Evolutionary conservation across 2,329 filamentous ascomycete genomes (phyloP), one percentile per base, ranked within the genome.

Genomic region (Raffaelea deltoideospora): DNA sequence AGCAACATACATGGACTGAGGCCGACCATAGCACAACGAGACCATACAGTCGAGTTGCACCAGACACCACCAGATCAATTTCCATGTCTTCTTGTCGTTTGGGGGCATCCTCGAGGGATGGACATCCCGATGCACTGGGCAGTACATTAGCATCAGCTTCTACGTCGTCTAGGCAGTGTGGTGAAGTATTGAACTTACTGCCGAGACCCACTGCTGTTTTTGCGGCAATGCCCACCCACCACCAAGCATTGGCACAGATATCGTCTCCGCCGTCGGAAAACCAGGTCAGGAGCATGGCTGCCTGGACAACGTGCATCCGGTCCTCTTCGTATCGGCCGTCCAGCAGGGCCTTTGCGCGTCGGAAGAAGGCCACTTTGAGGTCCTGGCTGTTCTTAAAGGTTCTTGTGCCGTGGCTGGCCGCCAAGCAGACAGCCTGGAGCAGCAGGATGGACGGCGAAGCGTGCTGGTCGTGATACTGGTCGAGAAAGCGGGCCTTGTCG

Each of bases 361-460:
- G 34, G 27, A 37, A 37, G 27, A 37, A 37, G n/a, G 27, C 17
- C 8, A 31, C 34, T 19, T 37, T 37, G 49, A 52, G 52, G 5
- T 61, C 48, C 33, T 65, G 59, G 5, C 61, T 54, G 55, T 4
- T 32, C 3, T 18, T 24, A 2, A 19, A 19, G 5, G 52, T 48
- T 22, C 56, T 54, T 20, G 58, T 54, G 2, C 67, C 63, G 48
- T 71, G 68, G 0, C 64, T 60, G 2, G 68, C 68, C 4, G 65
- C 65, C 24, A 71, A 48, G 55, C 96, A 93, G 15, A 96, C 76
- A 8, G 84, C 84, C 56, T 95, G 88, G 1, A 96, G 63, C 39
- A 96, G 69, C 23, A 96, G 63, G 1, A 88, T 86, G 1, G 88
- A 94, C 23, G 95, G 86, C 0, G 79, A 73, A 86, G 88, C 29